Conservation (phyloP, 1,139 yeast species). For the Sugiyamaella pinicola region DNA sequence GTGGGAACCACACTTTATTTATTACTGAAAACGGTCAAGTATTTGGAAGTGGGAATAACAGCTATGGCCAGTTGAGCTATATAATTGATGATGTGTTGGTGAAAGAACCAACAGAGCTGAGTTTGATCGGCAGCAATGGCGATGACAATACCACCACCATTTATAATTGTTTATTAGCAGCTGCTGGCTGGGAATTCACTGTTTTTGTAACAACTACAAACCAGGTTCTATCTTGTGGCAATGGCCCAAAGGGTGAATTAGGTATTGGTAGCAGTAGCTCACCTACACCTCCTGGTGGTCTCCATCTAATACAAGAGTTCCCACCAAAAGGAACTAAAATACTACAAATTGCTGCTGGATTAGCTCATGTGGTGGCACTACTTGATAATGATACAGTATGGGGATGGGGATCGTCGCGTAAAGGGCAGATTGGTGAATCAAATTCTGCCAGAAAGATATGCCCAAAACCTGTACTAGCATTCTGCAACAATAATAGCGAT, state of each 20-base stretch:
- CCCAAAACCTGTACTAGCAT: conserved; percentile 34
- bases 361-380: conserved; percentile 58
- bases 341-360: conserved; percentile 49
- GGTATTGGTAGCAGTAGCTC: conserved; percentile 53
- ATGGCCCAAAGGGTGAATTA: conserved; percentile 72
- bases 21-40: conserved; percentile 56
- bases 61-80: conserved; percentile 57
- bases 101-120: background rate
- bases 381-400: conserved; percentile 49
- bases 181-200: conserved; percentile 82
- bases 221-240: conserved; percentile 57
- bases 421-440: conserved; percentile 60
- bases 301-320: conserved; percentile 19
- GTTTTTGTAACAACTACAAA: conserved; percentile 51
- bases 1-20: conserved; percentile 85
- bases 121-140: background rate
- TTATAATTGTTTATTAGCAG: conserved; percentile 28
- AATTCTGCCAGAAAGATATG: conserved; percentile 21
- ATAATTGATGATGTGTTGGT: background rate
- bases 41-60: conserved; percentile 63
- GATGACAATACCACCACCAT: no score
- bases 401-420: conserved; percentile 86
- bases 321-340: conserved; percentile 32
- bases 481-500: conserved; percentile 14
- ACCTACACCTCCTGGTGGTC: conserved; percentile 5